These are phyloP conservation scores for Claviceps paspali DNA, from an alignment of 2,329 filamentous ascomycete species.

Conservation along the genomic window DNA sequence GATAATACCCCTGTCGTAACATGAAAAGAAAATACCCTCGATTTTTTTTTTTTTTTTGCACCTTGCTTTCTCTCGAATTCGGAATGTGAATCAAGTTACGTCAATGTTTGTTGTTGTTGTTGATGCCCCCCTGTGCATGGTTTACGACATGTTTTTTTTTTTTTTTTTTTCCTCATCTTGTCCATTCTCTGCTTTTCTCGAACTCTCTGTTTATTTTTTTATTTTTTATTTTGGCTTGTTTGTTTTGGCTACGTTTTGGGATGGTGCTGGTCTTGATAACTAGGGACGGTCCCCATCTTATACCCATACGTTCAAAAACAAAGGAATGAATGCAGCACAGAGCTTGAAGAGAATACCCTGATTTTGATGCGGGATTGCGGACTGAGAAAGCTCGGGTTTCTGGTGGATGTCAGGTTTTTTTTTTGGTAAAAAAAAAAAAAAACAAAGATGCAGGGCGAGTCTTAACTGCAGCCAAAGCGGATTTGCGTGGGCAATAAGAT, in stretches of 20 bases:
- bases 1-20: no score
- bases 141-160: constrained; percentile 5
- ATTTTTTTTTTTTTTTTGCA: constrained; percentile 11
- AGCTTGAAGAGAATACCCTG: constrained; percentile 18
- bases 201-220: constrained; percentile 2
- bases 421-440: no score
- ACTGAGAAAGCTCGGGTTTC: constrained; percentile 1
- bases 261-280: constrained; percentile 18
- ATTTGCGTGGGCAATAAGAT: no score
- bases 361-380: constrained; percentile 1
- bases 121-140: constrained; percentile 3
- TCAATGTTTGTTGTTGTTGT: constrained; percentile 6
- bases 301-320: constrained; percentile 19
- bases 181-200: constrained; percentile 5
- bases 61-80: background rate
- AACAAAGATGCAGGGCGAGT: no score
- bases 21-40: no score
- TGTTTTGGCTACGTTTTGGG: constrained; percentile 8
- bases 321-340: constrained; percentile 15
- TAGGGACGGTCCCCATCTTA: constrained; percentile 18
- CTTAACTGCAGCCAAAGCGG: no score
- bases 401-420: background rate
- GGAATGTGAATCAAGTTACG: constrained; percentile 4
- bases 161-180: no score
- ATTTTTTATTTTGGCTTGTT: constrained; percentile 4